These are phyloP conservation scores for Calonectria crousiana DNA, from an alignment of 2,329 filamentous ascomycete genomes.

Conservation along the genomic window DNA sequence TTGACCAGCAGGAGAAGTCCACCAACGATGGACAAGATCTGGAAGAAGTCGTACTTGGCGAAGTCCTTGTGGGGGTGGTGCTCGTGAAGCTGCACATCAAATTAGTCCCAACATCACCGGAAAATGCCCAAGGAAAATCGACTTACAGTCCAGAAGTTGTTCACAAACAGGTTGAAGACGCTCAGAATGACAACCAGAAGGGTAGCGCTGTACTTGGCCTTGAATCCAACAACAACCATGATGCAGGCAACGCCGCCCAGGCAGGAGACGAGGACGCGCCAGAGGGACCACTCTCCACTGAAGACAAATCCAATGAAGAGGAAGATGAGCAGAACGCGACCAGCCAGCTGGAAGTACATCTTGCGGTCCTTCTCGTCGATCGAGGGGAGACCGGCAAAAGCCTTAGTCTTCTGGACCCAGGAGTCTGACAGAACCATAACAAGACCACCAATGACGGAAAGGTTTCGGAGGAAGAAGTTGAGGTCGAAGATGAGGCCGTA, in stretches of 20 bases:
- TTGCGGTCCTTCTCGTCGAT: conserved; percentile 99
- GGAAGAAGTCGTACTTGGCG: conserved; percentile 99
- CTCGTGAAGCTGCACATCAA: conserved; percentile 79
- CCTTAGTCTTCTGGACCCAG: conserved; percentile 97
- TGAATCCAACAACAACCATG: conserved; percentile 99
- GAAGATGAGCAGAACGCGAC: conserved; percentile 95
- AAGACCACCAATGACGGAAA: conserved; percentile 96
- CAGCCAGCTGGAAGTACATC: conserved; percentile 99
- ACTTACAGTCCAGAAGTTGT: conserved; percentile 99
- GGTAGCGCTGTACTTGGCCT: conserved; percentile 98
- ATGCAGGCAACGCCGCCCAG: conserved; percentile 92
- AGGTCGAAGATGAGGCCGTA: conserved; percentile 99
- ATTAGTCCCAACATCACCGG: conserved; percentile 1
- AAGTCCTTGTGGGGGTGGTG: conserved; percentile 99
- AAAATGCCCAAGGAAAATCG: background rate
- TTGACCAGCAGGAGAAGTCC: conserved; percentile 97
- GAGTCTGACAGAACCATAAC: conserved; percentile 98
- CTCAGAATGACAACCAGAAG: conserved; percentile 95
- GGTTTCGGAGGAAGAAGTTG: conserved; percentile 99
- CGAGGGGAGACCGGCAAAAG: conserved; percentile 91
- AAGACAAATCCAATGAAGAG: conserved; percentile 97
- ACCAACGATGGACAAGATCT: conserved; percentile 98
- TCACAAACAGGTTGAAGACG: conserved; percentile 96
- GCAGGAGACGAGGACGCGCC: conserved; percentile 85
- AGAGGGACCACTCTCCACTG: conserved; percentile 91